Percentiles rank a stretch among this genome's conserved stretches.
Evolutionary conservation across 2,329 filamentous ascomycete genomes (phyloP).

Genomic region (Aureobasidium namibiae): DNA sequence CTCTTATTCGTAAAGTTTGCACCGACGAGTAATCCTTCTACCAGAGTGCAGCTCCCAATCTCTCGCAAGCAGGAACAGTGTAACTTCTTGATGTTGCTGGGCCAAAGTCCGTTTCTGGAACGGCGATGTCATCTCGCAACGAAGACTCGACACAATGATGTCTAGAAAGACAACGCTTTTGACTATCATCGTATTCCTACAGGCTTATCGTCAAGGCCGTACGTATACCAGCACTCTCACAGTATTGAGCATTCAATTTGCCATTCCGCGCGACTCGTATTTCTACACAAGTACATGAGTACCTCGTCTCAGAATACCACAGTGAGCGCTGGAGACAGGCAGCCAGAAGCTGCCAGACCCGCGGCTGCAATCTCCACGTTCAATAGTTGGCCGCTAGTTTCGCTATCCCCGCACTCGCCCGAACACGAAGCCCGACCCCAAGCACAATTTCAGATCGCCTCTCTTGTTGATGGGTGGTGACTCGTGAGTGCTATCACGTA

Average conservation of each 20-base stretch:
- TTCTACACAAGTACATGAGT: not conserved
- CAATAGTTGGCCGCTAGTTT: slow-evolving; percentile 1
- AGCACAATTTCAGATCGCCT: not conserved
- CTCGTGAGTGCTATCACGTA: not conserved
- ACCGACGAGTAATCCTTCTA: not conserved
- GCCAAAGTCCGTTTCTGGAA: not conserved
- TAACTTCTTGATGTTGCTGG: not conserved
- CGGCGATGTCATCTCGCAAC: not conserved
- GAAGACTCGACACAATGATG: not conserved
- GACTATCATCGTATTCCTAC: not conserved
- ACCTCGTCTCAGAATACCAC: not conserved
- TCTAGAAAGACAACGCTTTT: not conserved
- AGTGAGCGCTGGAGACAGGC: not conserved
- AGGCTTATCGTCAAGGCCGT: not conserved
- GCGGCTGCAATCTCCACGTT: slow-evolving; percentile 2
- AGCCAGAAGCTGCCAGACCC: not conserved
- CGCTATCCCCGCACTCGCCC: not conserved
- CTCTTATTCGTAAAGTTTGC: not conserved
- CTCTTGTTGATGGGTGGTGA: not conserved
- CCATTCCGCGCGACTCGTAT: not conserved
- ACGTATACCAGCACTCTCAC: not conserved
- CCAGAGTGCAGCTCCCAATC: not conserved
- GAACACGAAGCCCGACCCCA: not conserved
- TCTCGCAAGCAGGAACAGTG: not conserved
- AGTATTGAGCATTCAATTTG: not conserved